A percentile compares a stretch with the other conserved stretches of the same genome.
Conservation (phyloP, 495 filamentous ascomycete genomes). For the Lophiostoma macrostomum region DNA sequence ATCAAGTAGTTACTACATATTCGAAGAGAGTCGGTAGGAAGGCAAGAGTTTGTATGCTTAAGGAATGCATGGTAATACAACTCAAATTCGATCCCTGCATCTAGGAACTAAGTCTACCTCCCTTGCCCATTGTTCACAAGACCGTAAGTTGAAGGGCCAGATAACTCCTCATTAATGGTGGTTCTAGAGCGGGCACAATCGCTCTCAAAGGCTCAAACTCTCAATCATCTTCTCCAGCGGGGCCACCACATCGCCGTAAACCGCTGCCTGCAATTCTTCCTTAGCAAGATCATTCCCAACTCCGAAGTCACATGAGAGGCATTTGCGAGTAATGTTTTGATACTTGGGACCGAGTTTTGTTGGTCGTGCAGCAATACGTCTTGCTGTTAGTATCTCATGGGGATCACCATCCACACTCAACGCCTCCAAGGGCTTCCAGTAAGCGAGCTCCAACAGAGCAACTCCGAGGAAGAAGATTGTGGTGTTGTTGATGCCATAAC, state of each 20-base stretch:
- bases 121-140: too few relatives aligned
- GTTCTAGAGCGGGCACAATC: too few relatives aligned
- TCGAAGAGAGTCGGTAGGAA: too few relatives aligned
- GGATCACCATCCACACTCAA: slow-evolving; percentile 19
- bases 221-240: slow-evolving; percentile 37
- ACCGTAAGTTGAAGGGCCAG: too few relatives aligned
- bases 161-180: too few relatives aligned
- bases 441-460: slow-evolving; percentile 17
- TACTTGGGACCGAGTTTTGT: slow-evolving; percentile 28
- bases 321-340: slow-evolving; percentile 39
- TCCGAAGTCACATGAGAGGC: slow-evolving; percentile 44
- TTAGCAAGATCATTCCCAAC: slow-evolving; percentile 37
- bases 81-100: too few relatives aligned
- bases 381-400: slow-evolving; percentile 38
- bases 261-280: slow-evolving; percentile 35
- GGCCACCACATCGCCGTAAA: slow-evolving; percentile 41
- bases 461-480: slow-evolving; percentile 25
- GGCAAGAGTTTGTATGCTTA: too few relatives aligned
- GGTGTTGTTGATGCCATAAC: slow-evolving; percentile 24
- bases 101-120: too few relatives aligned
- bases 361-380: slow-evolving; percentile 24
- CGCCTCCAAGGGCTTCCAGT: slow-evolving; percentile 16
- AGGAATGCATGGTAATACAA: too few relatives aligned
- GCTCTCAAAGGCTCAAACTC: slow-evolving; percentile 6
- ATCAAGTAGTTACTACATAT: too few relatives aligned